Evolutionary conservation across 345 rosid genomes (phyloP).

Genomic region (Viola odorata): DNA sequence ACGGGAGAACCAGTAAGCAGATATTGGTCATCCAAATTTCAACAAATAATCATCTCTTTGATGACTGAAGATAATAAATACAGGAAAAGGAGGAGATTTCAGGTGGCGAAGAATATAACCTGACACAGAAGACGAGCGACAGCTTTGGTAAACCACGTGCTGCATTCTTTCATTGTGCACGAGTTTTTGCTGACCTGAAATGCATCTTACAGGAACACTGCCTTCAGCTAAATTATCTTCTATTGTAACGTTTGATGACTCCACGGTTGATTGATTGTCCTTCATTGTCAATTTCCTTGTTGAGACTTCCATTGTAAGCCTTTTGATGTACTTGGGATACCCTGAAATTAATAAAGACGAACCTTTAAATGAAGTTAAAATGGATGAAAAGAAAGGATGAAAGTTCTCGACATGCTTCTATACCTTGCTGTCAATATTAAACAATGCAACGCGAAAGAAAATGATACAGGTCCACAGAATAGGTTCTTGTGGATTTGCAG

Average conservation of each 20-base stretch:
- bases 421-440: no score
- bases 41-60: no score
- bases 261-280: constrained; percentile 13
- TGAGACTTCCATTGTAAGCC: constrained; percentile 7
- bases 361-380: neutral
- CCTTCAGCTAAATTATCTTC: constrained; percentile 1
- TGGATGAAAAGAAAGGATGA: neutral
- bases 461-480: neutral
- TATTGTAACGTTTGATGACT: constrained; percentile 13
- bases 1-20: neutral
- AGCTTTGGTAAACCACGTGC: constrained; percentile 22
- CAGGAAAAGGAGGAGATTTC: neutral
- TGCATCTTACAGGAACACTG: constrained; percentile 5
- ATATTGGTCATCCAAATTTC: no score
- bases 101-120: constrained; percentile 12
- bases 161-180: constrained; percentile 14
- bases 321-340: neutral
- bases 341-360: constrained; percentile 1
- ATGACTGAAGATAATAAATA: no score
- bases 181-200: neutral
- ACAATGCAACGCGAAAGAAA: no score
- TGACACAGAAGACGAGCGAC: constrained; percentile 21
- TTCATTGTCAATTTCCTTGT: neutral
- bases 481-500: no score
- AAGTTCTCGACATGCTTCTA: no score